Evolutionary conservation across 2,329 filamentous ascomycete species (phyloP).

Genomic region (Geosmithia putterillii): DNA sequence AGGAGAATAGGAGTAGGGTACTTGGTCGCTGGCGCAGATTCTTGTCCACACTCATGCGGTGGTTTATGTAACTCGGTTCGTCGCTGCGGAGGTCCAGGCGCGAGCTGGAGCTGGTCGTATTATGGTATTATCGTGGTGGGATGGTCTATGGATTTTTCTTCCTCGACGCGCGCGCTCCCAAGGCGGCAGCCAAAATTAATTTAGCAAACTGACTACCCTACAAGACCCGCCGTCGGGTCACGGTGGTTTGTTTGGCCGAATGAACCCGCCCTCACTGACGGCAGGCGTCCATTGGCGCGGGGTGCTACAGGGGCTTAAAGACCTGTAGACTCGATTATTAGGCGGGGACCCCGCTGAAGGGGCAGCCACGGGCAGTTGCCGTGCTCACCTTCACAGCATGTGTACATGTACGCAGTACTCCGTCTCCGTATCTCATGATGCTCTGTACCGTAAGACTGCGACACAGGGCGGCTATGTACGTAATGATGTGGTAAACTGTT

Average conservation of each 20-base stretch:
- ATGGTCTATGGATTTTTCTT: background rate
- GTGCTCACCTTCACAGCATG: too few relatives aligned
- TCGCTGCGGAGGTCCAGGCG: background rate
- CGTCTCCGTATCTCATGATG: too few relatives aligned
- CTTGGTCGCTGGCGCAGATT: background rate
- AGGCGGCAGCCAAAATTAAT: background rate
- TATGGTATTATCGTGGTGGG: background rate
- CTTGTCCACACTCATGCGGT: background rate
- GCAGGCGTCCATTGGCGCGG: background rate
- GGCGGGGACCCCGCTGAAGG: too few relatives aligned
- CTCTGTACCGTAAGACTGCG: too few relatives aligned
- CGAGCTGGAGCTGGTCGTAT: background rate
- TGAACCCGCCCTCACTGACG: too few relatives aligned
- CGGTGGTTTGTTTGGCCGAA: slow-evolving; percentile 16
- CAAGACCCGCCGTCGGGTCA: slow-evolving; percentile 1
- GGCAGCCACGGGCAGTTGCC: too few relatives aligned
- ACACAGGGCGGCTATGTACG: too few relatives aligned
- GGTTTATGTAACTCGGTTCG: background rate
- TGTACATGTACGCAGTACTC: too few relatives aligned
- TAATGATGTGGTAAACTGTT: background rate
- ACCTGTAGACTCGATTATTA: too few relatives aligned
- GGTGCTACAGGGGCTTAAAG: background rate
- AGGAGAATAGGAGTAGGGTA: background rate
- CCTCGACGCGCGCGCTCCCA: background rate
- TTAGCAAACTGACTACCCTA: background rate